Percentiles rank a stretch among this genome's conserved stretches.
Conservation (phyloP, 2,329 filamentous ascomycete species). For the Fusarium staphyleae region DNA sequence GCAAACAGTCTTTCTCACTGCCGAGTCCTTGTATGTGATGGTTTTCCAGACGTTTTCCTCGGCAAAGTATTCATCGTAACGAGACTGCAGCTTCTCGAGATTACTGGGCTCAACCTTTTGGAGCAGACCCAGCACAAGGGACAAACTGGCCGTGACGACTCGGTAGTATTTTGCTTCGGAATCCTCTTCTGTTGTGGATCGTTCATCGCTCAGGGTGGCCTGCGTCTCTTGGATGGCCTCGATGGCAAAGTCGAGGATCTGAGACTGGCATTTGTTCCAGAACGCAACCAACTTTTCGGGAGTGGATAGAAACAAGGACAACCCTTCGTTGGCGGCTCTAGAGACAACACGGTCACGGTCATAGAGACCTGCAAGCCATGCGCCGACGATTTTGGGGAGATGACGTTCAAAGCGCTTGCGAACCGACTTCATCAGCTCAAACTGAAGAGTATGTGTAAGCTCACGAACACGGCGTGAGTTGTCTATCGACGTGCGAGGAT, state of each 20-base stretch:
- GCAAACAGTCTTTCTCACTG: slow-evolving; percentile 59
- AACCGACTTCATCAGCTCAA: slow-evolving; percentile 64
- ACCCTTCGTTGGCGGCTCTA: slow-evolving; percentile 77
- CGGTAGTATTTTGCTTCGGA: slow-evolving; percentile 84
- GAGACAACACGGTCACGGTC: slow-evolving; percentile 82
- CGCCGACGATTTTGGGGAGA: slow-evolving; percentile 77
- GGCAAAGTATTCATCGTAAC: slow-evolving; percentile 71
- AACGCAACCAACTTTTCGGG: slow-evolving; percentile 80
- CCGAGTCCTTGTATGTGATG: slow-evolving; percentile 67
- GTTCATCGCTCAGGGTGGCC: slow-evolving; percentile 86
- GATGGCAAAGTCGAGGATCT: slow-evolving; percentile 82
- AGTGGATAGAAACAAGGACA: slow-evolving; percentile 77
- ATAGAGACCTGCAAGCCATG: slow-evolving; percentile 91
- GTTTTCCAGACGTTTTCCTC: slow-evolving; percentile 72
- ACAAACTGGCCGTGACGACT: slow-evolving; percentile 66
- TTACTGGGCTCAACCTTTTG: slow-evolving; percentile 58
- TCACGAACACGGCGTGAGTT: slow-evolving; percentile 87
- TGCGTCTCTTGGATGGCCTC: slow-evolving; percentile 82
- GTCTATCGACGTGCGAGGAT: slow-evolving; percentile 89
- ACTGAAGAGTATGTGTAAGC: slow-evolving; percentile 78
- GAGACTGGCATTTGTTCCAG: slow-evolving; percentile 80
- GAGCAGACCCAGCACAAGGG: slow-evolving; percentile 62
- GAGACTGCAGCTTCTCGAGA: slow-evolving; percentile 63
- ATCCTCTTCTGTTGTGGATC: slow-evolving; percentile 84
- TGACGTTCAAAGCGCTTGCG: slow-evolving; percentile 85